Percentiles rank a stretch among this genome's conserved stretches.
Evolutionary conservation across 2,329 filamentous ascomycete species (phyloP).

Genomic region (Epichloe scottii): DNA sequence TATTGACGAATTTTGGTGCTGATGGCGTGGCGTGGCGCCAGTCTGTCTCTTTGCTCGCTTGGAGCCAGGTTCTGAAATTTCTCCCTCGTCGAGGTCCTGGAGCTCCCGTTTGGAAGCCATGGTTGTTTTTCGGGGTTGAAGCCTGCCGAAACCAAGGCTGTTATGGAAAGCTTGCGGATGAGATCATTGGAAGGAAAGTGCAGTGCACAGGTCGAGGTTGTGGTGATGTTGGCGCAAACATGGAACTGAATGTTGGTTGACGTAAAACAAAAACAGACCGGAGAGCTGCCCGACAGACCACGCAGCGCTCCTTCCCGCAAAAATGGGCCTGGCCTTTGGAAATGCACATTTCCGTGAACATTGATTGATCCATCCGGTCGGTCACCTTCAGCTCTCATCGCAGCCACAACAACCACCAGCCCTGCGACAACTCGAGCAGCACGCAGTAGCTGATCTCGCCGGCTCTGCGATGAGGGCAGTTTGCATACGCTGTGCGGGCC

Average conservation of each 20-base stretch:
- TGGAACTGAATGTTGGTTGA: not conserved
- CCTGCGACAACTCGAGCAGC: not conserved
- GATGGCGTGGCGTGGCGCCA: constrained; percentile 23
- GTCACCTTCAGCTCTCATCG: not conserved
- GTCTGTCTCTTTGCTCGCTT: constrained; percentile 15
- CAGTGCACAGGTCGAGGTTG: not conserved
- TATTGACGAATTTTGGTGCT: constrained; percentile 33
- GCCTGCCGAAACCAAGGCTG: not conserved
- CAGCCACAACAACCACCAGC: not conserved
- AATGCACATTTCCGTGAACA: too few species aligned
- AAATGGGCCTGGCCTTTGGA: not conserved
- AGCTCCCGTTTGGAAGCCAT: constrained; percentile 26
- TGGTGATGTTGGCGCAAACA: not conserved
- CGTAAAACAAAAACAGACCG: too few species aligned
- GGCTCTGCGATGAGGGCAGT: constrained; percentile 16
- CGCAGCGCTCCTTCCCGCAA: not conserved
- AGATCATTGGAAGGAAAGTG: not conserved
- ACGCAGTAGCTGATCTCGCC: not conserved
- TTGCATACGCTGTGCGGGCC: constrained; percentile 14
- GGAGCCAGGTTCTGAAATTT: constrained; percentile 13
- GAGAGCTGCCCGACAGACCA: too few species aligned
- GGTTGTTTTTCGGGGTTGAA: not conserved
- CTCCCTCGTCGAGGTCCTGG: constrained; percentile 18
- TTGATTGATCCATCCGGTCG: too few species aligned
- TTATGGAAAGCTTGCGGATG: too few species aligned